Conservation (phyloP, 176 grass and related monocot species). For the Aegilops sharonensis region DNA sequence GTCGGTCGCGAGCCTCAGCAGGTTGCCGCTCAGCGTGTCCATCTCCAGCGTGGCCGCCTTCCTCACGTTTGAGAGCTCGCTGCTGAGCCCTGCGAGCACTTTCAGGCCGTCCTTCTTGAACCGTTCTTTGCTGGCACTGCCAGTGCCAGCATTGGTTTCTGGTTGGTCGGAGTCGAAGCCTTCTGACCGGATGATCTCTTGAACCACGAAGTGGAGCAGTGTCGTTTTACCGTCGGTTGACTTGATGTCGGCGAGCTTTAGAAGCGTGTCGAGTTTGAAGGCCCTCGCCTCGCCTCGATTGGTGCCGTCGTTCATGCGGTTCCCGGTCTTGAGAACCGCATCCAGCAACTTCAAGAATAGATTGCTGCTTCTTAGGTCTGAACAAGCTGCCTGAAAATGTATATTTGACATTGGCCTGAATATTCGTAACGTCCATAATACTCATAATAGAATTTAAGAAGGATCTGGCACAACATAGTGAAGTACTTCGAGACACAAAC, state of each 20-base stretch:
- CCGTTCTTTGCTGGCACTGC: constrained; percentile 55
- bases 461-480: not conserved
- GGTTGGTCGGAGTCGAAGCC: constrained; percentile 35
- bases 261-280: constrained; percentile 67
- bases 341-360: constrained; percentile 70
- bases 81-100: constrained; percentile 50
- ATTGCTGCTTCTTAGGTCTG: constrained; percentile 75
- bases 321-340: constrained; percentile 56
- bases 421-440: not conserved
- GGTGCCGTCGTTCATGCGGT: constrained; percentile 60
- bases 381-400: constrained; percentile 70
- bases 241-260: constrained; percentile 67
- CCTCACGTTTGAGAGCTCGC: constrained; percentile 74
- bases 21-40: constrained; percentile 32
- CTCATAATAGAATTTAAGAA: not conserved
- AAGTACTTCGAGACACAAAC: not conserved
- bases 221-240: constrained; percentile 62
- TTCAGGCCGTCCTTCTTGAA: constrained; percentile 64
- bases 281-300: constrained; percentile 46
- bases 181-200: constrained; percentile 76
- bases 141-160: constrained; percentile 19
- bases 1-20: constrained; percentile 47
- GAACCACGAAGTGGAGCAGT: constrained; percentile 73
- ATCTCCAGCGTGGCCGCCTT: constrained; percentile 68
- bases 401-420: constrained; percentile 39